Evolutionary conservation across 2,329 filamentous ascomycete species (phyloP).

Genomic region (Malbranchea cinnamomea): DNA sequence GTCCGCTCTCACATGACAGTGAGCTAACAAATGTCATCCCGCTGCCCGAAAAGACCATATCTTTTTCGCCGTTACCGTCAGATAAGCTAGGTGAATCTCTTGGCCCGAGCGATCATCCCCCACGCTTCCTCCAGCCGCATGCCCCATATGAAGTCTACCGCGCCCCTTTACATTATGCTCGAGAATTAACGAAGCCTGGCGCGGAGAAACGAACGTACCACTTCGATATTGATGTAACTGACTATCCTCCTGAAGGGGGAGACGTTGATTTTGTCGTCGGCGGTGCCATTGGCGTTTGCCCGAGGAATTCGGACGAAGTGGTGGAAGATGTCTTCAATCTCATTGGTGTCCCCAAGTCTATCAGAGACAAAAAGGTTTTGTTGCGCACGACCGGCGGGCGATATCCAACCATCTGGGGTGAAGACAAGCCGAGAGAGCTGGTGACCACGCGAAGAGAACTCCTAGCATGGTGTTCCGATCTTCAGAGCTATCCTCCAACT

Average conservation of each 20-base stretch:
- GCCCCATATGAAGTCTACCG: slow-evolving; percentile 85
- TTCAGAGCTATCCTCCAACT: slow-evolving; percentile 82
- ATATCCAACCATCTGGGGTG: slow-evolving; percentile 97
- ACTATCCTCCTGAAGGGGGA: slow-evolving; percentile 72
- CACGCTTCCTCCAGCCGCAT: slow-evolving; percentile 83
- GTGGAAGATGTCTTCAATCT: slow-evolving; percentile 77
- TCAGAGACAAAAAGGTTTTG: slow-evolving; percentile 69
- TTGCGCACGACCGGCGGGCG: slow-evolving; percentile 66
- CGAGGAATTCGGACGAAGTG: slow-evolving; percentile 60
- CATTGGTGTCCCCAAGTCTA: slow-evolving; percentile 63
- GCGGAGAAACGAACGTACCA: slow-evolving; percentile 96
- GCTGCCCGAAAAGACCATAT: slow-evolving; percentile 60
- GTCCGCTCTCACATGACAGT: slow-evolving; percentile 54
- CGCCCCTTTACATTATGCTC: slow-evolving; percentile 68
- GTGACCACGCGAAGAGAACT: slow-evolving; percentile 79
- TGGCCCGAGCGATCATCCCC: slow-evolving; percentile 48
- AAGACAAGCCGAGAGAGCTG: slow-evolving; percentile 71
- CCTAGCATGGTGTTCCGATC: slow-evolving; percentile 89
- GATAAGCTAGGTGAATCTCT: slow-evolving; percentile 19
- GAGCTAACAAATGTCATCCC: slow-evolving; percentile 55
- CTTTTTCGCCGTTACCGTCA: slow-evolving; percentile 36
- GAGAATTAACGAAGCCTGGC: slow-evolving; percentile 73
- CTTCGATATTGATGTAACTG: slow-evolving; percentile 90
- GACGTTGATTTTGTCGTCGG: slow-evolving; percentile 89
- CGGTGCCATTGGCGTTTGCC: slow-evolving; percentile 84